phyloP scores from a whole-genome alignment of 495 filamentous ascomycete genomes.

The Trichoderma orchidacearum region DNA sequence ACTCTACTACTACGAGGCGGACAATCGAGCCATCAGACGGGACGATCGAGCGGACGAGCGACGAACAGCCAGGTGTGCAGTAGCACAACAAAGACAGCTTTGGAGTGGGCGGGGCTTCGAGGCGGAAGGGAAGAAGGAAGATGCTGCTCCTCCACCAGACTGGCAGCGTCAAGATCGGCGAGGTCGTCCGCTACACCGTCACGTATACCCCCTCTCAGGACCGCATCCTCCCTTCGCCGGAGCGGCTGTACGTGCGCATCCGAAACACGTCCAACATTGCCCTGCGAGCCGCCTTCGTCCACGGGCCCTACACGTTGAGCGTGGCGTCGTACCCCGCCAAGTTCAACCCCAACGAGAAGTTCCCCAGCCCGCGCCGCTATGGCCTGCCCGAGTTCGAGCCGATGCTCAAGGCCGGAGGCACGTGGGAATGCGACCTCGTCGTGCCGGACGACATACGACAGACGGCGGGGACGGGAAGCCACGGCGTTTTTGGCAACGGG shows the following conservation, averaged over 20 bases:
- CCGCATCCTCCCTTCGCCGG: conserved; percentile 71
- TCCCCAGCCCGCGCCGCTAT: conserved; percentile 43
- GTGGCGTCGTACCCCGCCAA: conserved; percentile 67
- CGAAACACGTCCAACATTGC: conserved; percentile 86
- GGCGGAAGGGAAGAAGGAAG: conserved; percentile 6
- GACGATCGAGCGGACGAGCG: too few relatives aligned
- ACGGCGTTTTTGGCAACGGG: conserved; percentile 19
- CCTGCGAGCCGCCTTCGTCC: conserved; percentile 85
- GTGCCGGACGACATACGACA: conserved; percentile 60
- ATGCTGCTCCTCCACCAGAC: conserved; percentile 88
- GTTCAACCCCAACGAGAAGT: conserved; percentile 66
- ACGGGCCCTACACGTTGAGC: conserved; percentile 86
- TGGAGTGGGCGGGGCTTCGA: not conserved
- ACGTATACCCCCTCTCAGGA: conserved; percentile 86
- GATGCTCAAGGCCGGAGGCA: conserved; percentile 84
- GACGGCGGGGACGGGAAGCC: conserved; percentile 25
- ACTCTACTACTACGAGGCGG: too few relatives aligned
- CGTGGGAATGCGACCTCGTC: conserved; percentile 62
- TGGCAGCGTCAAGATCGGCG: conserved; percentile 82
- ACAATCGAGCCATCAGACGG: too few relatives aligned
- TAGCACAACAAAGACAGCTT: not conserved
- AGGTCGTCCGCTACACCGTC: conserved; percentile 81
- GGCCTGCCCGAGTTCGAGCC: conserved; percentile 84
- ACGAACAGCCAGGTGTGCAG: too few relatives aligned
- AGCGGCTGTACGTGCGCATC: conserved; percentile 66